Evolutionary conservation across 176 grass and related monocot species (phyloP), one percentile per base, ranked within the genome.

Genomic region (Oropetium thomaeum): DNA sequence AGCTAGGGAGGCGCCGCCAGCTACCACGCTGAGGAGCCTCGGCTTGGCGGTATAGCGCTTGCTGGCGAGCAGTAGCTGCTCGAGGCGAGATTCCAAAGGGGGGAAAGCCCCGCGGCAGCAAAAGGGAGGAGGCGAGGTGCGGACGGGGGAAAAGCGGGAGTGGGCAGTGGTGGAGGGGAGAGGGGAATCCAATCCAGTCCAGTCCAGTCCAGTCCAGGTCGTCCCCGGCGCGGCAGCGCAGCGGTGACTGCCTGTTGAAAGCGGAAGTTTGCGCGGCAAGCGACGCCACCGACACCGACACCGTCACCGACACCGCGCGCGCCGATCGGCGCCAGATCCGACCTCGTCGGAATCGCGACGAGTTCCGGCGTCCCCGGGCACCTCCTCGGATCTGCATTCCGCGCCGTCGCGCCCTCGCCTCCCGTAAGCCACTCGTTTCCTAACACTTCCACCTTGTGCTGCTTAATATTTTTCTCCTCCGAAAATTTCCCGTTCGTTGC

Each of bases 261-360:
- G 23, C 39, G 29, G 51, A 74, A 65, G 85, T 79, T 79, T 68
- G 80, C 68, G 42, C 79, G 44, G 85, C 79, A 73, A 78, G 68
- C 73, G 31, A 35, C 44, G 61, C 69, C 23, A 55, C 83, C 47
- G 77, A 61, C 73, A 78, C 66, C 73, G 31, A 19, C 85, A 59
- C 65, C 71, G 27, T 22, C 52, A 13, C 23, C 52, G n/a, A n/a
- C n/a, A 6, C 1, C 1, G 39, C 19, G 15, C 4, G 55, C 42
- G 42, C 62, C 35, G 86, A 88, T 83, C 86, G 86, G 75, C 51
- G 45, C 13, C 81, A 84, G 86, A 88, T 84, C 86, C 81, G 20
- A 72, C 15, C 37, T 23, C 23, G 52, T 63, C 63, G 54, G 80
- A 75, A 83, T 79, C 73, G 35, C 54, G n/a, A 68, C 49, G 37